Percentiles rank a stretch among this genome's conserved stretches.
Evolutionary conservation across 176 grass and related monocot genomes (phyloP).

Genomic region (Typha latifolia): DNA sequence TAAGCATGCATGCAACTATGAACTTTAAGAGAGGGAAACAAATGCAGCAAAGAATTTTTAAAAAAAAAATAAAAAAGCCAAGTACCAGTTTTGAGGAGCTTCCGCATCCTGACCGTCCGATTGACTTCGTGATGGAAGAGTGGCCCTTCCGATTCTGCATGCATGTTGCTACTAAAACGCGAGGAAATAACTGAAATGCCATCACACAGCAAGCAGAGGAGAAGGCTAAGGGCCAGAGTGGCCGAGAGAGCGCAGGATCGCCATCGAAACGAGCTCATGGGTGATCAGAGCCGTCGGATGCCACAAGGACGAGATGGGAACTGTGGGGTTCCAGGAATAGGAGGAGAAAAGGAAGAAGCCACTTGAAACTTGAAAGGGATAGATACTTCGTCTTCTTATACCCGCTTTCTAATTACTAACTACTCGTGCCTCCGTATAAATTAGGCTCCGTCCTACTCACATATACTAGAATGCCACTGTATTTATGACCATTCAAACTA

Average conservation of each 20-base stretch:
- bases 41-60: not conserved
- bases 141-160: not conserved
- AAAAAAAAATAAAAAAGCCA: not conserved
- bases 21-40: not conserved
- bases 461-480: constrained; percentile 3
- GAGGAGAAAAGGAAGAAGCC: not conserved
- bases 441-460: too few relatives aligned
- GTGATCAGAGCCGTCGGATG: constrained; percentile 6
- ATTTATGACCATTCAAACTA: constrained; percentile 7
- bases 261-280: constrained; percentile 7
- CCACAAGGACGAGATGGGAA: not conserved
- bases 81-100: constrained; percentile 3
- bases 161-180: not conserved
- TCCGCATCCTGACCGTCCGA: not conserved
- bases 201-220: constrained; percentile 10
- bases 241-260: not conserved
- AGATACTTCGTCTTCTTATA: too few relatives aligned
- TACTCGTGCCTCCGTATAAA: too few relatives aligned
- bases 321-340: constrained; percentile 2
- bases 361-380: not conserved
- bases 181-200: not conserved
- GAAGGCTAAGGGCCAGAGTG: constrained; percentile 5
- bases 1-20: not conserved
- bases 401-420: too few relatives aligned
- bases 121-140: not conserved